These are phyloP conservation scores for Cadophora luteo-olivacea DNA, from an alignment of 2,329 filamentous ascomycete genomes.

Conservation along the genomic window DNA sequence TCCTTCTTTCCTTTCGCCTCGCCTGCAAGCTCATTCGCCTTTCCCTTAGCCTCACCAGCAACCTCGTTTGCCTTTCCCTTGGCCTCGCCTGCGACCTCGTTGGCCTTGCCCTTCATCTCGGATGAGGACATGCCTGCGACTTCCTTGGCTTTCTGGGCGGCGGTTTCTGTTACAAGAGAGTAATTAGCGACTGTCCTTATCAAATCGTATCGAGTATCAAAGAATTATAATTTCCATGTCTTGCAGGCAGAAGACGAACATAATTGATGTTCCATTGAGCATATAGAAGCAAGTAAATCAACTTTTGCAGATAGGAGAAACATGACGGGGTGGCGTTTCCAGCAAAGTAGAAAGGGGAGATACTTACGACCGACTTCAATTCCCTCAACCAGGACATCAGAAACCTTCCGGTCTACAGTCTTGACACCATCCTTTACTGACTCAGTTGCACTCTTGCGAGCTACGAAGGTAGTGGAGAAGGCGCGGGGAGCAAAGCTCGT, in stretches of 20 bases:
- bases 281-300: neutral
- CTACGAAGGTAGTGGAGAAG: constrained; percentile 56
- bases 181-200: constrained; percentile 34
- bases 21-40: constrained; percentile 46
- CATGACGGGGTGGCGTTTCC: neutral
- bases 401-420: constrained; percentile 63
- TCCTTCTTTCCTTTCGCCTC: constrained; percentile 46
- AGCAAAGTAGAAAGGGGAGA: neutral
- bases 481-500: constrained; percentile 49
- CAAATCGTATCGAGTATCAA: too few relatives aligned
- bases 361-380: constrained; percentile 65
- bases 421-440: constrained; percentile 65
- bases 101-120: constrained; percentile 54
- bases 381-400: constrained; percentile 66
- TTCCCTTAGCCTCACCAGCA: constrained; percentile 49
- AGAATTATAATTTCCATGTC: too few relatives aligned
- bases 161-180: constrained; percentile 45
- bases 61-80: constrained; percentile 48
- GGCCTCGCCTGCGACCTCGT: constrained; percentile 46
- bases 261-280: neutral
- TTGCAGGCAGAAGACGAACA: neutral
- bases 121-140: constrained; percentile 50
- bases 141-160: constrained; percentile 56
- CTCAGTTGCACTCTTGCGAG: constrained; percentile 58
- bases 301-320: neutral